Evolutionary conservation across 1,284 basidiomycete genomes (phyloP), one percentile per base, ranked within the genome.

Genomic region (Malassezia equina): DNA sequence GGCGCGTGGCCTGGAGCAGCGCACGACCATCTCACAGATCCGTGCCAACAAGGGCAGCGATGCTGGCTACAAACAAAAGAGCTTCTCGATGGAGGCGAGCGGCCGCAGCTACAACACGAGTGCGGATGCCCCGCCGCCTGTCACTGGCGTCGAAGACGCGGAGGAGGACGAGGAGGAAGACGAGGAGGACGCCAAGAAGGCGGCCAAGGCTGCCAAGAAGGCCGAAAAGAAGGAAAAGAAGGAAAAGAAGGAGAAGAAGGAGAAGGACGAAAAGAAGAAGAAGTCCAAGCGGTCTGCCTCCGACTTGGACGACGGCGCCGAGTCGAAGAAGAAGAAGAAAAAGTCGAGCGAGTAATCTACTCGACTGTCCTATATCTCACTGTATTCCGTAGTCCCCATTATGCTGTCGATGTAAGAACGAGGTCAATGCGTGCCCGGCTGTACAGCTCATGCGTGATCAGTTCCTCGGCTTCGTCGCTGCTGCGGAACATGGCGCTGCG

Each of bases 1-100:
- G 36, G 79, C 98, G 41, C 87, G 90, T 32, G 84, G 85, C 1
- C 81, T 98, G 43, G 91, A 98, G 51, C 62, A 65, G 56, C 63
- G 65, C 52, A 55, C 54, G 17, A 61, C 62, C 17, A 42, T 66
- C 3, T 55, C 58, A 15, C 61, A 62, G 17, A 51, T 72, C 49
- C 63, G 65, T 13, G 55, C 61, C 13, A 60, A 52, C 19, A 56
- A 63, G 24, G 62, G 58, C 45, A 55, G 54, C 19, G 65, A 66
- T 40, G 51, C 58, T 32, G 68, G 69, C n/a, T 63, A 68, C 62
- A 63, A 72, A 61, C 70, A 72, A 48, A 64, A 67, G 58, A 49
- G 51, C n/a, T 73, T 71, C 62, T 52, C 65, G 46, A 61, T 69
- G 60, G 51, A 67, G 47, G 60, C 56, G 5, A 61, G 56, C 17